Base-by-base conservation (phyloP, 1,284 basidiomycete genomes). In the Ustilago xerochloae region DNA sequence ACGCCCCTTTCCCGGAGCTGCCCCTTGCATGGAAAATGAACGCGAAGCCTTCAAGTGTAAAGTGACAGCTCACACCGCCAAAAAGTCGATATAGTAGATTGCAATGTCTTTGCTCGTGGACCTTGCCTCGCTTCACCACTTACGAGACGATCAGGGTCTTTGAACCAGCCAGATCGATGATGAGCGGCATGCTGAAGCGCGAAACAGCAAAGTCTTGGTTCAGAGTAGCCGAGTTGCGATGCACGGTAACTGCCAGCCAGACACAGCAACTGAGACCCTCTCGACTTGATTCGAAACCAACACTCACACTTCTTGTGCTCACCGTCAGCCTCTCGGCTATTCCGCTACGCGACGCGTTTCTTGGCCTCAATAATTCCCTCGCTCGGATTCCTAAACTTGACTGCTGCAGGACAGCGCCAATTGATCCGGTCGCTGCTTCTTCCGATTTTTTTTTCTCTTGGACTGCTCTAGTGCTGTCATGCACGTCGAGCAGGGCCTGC, bases 21-120 rank as follows among this genome's bases (percentile, higher is more conserved):
- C 66, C 46, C 66, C 66, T 68, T 63, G 66, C 66, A 68, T 68
- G 46, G 56, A 55, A 50, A 54, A 47, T 62, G 63, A 48, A n/a
- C 38, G 38, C 10, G 49, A 36, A 51, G 26, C 24, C 36, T 38
- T 20, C 24, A 20, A 20, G 16, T 38, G 35, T 16, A 18, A 22
- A 35, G 24, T 35, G 9, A 29, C 29, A 24, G 20, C 35, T 13
- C 32, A 22, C 20, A 30, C 22, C 20, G 12, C 7, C 30, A n/a
- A n/a, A n/a, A n/a, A n/a, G n/a, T n/a, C n/a, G n/a, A n/a, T n/a
- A n/a, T n/a, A n/a, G n/a, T n/a, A n/a, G n/a, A n/a, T n/a, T n/a
- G n/a, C n/a, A n/a, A n/a, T n/a, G n/a, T n/a, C n/a, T n/a, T n/a
- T n/a, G n/a, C n/a, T n/a, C n/a, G n/a, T n/a, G n/a, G n/a, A n/a